A percentile compares a stretch with the other conserved stretches of the same genome.
These are phyloP conservation scores for Xylaria sp. DNA, from an alignment of 2,329 filamentous ascomycete species.

Conservation along the genomic window DNA sequence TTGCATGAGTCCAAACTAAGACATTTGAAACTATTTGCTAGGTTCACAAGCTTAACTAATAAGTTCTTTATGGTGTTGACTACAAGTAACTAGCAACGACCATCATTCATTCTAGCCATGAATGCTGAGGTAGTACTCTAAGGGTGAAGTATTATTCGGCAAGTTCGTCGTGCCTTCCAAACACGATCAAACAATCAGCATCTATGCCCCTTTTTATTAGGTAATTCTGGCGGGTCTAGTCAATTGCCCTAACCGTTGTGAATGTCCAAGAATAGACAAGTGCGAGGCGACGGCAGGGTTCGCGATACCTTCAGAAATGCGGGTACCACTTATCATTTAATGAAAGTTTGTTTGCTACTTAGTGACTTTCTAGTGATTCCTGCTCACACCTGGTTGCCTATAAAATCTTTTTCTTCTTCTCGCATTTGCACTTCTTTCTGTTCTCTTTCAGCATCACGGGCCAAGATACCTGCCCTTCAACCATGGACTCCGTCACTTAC, in stretches of 20 bases:
- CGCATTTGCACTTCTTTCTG: not conserved
- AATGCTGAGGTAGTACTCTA: not conserved
- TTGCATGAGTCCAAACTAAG: not conserved
- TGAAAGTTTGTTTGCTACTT: not conserved
- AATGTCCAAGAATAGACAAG: not conserved
- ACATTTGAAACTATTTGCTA: not conserved
- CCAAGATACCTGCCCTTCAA: not conserved
- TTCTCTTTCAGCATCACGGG: not conserved
- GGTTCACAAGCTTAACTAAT: not conserved
- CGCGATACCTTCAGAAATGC: not conserved
- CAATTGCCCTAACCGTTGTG: not conserved
- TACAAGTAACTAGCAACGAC: not conserved
- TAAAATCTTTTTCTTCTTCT: not conserved
- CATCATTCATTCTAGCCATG: not conserved
- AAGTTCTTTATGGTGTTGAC: not conserved
- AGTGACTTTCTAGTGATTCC: not conserved
- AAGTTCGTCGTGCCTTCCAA: not conserved
- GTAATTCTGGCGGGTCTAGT: not conserved
- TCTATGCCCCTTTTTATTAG: not conserved
- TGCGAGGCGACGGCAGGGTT: not conserved
- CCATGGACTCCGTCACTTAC: no score
- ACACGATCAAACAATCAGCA: no score
- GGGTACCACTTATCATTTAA: not conserved
- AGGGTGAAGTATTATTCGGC: not conserved
- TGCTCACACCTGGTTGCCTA: not conserved